phyloP scores from a whole-genome alignment of 176 grass and related monocot genomes.

The Aechmea fasciata region DNA sequence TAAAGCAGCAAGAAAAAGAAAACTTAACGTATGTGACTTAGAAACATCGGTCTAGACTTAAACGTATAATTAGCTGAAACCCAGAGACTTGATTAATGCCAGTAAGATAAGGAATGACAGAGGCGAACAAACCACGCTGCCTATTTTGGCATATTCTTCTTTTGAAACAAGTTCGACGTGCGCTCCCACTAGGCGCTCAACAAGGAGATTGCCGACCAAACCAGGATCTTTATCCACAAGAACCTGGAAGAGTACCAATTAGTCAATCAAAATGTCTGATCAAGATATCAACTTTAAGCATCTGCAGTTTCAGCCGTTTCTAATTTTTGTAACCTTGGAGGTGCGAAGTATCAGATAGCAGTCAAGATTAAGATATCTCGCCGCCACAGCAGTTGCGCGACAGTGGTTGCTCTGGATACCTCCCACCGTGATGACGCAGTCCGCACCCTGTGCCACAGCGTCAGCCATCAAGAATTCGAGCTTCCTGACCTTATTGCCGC shows the following conservation, averaged over 20 bases:
- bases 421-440: constrained; percentile 81
- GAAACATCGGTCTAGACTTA: too few species aligned
- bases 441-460: constrained; percentile 38
- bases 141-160: constrained; percentile 87
- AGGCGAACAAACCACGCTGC: constrained; percentile 57
- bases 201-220: constrained; percentile 88
- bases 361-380: constrained; percentile 84
- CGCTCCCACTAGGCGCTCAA: constrained; percentile 74
- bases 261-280: constrained; percentile 17
- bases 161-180: constrained; percentile 91
- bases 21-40: too few species aligned
- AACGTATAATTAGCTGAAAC: neutral
- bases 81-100: neutral
- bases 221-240: constrained; percentile 77
- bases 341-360: constrained; percentile 86
- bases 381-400: constrained; percentile 73
- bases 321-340: constrained; percentile 45
- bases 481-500: constrained; percentile 94
- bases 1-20: neutral
- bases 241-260: constrained; percentile 36
- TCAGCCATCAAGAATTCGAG: constrained; percentile 87
- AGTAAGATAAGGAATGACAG: neutral
- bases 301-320: neutral
- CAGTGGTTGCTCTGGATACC: constrained; percentile 97
- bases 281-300: neutral